Base-by-base conservation (phyloP, 2,329 filamentous ascomycete genomes). In the Sporothrix inflata region DNA sequence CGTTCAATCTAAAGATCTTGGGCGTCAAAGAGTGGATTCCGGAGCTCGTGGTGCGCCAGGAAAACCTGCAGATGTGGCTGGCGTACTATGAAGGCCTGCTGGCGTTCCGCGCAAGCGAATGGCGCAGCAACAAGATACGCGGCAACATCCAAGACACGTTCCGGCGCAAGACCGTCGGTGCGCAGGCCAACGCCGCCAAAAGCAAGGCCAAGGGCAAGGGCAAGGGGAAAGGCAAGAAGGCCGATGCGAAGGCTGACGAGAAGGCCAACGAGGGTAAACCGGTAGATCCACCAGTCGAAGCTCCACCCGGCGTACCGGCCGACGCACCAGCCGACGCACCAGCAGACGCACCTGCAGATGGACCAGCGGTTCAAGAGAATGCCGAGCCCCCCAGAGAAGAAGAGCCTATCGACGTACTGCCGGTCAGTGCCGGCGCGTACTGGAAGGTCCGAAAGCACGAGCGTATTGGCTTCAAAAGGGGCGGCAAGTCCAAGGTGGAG, bases 351-450 rank as follows among this genome's bases (percentile, higher is more conserved):
- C n/a, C n/a, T n/a, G n/a, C n/a, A n/a, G n/a, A n/a, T n/a, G n/a
- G n/a, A 7, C 55, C 55, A 4, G 55, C 38, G 6, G 55, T n/a
- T 27, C 21, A 12, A 60, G 55, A 9, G 27, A 38, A 19, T 7
- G 30, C 3, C 30, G 16, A 60, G 3, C 11, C 5, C 5, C 55
- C 55, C 14, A 38, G 30, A 21, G 34, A 53, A n/a, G 21, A 7
- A 34, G 55, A 42, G 8, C 27, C n/a, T 14, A 38, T 74, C 1
- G 61, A 66, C 24, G 65, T 72, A 9, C n/a, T 74, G 16, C 68
- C 72, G 0, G 53, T 72, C 24, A 73, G 74, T 49, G 66, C 65
- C n/a, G 16, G 14, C 14, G 70, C 72, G 1, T 74, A 72, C 65
- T 72, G 72, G 70, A 5, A 34, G 19, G 30, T 47, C 6, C n/a